Evolutionary conservation across 164 flowering plant species (phyloP).

Genomic region (Magnolia kwangsiensis): DNA sequence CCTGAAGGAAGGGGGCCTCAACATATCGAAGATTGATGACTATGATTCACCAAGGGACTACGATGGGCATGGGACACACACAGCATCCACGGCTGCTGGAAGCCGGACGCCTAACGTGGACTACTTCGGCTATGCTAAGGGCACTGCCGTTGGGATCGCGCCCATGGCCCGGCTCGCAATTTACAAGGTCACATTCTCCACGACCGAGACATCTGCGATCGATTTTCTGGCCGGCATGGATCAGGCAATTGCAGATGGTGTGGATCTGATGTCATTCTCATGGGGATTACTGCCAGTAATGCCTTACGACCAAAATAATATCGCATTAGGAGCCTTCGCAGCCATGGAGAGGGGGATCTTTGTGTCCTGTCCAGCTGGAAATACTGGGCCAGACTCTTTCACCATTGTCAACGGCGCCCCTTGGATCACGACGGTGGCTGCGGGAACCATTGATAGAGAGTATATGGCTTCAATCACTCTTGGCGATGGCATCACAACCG

Average conservation of each 20-base stretch:
- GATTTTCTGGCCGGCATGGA: conserved; percentile 23
- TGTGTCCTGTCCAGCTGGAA: conserved; percentile 22
- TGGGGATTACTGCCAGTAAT: conserved; percentile 2
- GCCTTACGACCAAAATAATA: background rate
- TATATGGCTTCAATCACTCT: conserved; percentile 12
- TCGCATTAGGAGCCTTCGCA: conserved; percentile 18
- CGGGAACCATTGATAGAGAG: conserved; percentile 18
- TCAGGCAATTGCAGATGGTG: conserved; percentile 20
- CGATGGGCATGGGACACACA: conserved; percentile 90
- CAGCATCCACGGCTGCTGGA: conserved; percentile 78
- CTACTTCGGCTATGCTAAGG: conserved; percentile 57
- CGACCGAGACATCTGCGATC: background rate
- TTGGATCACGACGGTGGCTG: conserved; percentile 3
- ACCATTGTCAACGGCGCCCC: conserved; percentile 15
- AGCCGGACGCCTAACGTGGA: conserved; percentile 46
- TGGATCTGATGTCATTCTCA: conserved; percentile 1
- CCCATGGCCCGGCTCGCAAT: conserved; percentile 12
- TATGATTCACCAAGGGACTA: conserved; percentile 56
- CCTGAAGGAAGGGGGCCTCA: background rate
- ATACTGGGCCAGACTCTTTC: conserved; percentile 12
- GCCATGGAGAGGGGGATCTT: conserved; percentile 29
- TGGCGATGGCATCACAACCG: conserved; percentile 16
- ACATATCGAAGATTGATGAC: background rate
- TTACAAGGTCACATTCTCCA: conserved; percentile 15
- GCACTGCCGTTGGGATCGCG: conserved; percentile 6